Evolutionary conservation across 495 filamentous ascomycete genomes (phyloP), one percentile per base, ranked within the genome.

Genomic region (Hyaloscypha variabilis): DNA sequence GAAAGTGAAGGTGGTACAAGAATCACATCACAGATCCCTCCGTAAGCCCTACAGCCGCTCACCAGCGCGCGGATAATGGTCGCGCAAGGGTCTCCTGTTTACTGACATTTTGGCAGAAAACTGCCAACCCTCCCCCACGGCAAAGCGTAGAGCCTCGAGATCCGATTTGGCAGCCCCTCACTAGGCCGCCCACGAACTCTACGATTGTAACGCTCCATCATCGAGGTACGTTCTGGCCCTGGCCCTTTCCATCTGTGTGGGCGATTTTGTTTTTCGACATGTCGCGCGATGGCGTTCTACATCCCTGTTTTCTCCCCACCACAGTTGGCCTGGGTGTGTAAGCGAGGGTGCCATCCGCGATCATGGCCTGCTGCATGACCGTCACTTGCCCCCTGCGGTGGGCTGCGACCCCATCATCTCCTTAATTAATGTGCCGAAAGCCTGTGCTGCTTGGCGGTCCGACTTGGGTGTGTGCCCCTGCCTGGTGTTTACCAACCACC

Each of bases 391-490:
- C 49, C 53, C 60, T 66, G 62, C 46, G 28, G 29, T 68, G 59
- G 36, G 36, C 58, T 68, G 59, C 69, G 68, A 65, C 58, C 65
- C 60, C 65, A 58, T 64, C 69, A 58, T 69, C 67, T 66, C 67
- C 64, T 72, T 69, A 72, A 69, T 69, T 67, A 69, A 69, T 72
- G 60, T 69, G 67, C 70, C 70, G 70, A 67, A 66, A 10, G 70
- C 67, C 66, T 67, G 63, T 39, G 34, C 60, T 50, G 23, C 34
- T 64, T 65, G 58, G 65, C 36, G 61, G 51, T 28, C 59, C 34
- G 29, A 54, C 54, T 34, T 58, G 54, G 54, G 54, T 58, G 28
- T n/a, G 0, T 21, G 28, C 50, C 62, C 57, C 54, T 25, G 63
- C 28, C 30, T 21, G 23, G 24, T 54, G 49, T 65, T 65, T 53